Conservation (phyloP, 2,329 filamentous ascomycete species). For the Berkeleyomyces basicola region DNA sequence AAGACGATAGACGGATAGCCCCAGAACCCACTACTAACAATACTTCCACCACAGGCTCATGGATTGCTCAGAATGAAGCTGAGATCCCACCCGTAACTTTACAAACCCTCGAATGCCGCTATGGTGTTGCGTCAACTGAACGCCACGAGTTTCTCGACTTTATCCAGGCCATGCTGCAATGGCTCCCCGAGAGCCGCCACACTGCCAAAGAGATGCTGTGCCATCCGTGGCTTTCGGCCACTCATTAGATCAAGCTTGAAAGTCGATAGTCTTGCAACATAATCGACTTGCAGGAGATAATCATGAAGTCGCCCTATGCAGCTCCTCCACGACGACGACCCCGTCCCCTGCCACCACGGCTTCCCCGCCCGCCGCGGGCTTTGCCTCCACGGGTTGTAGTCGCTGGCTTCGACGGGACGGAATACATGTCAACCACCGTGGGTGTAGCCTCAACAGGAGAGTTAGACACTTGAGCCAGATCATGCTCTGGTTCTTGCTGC, state of each 20-base stretch:
- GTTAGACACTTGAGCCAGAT: not conserved
- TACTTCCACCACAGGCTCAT: not conserved
- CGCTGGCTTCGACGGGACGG: not conserved
- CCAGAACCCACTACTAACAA: not conserved
- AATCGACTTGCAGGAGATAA: not conserved
- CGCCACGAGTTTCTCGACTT: slow-evolving; percentile 8
- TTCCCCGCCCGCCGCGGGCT: not conserved
- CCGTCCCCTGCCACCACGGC: not conserved
- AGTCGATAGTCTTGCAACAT: not conserved
- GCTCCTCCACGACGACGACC: not conserved
- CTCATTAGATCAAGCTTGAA: not conserved
- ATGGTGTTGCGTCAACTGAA: not conserved
- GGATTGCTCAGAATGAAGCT: slow-evolving; percentile 10
- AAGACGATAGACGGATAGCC: not conserved
- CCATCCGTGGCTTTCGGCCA: slow-evolving; percentile 8
- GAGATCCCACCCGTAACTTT: slow-evolving; percentile 8
- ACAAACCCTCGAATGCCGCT: slow-evolving; percentile 8
- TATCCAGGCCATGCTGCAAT: slow-evolving; percentile 6
- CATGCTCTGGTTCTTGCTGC: not conserved
- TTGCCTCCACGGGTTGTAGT: not conserved
- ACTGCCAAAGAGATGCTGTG: slow-evolving; percentile 5
- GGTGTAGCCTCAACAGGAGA: not conserved
- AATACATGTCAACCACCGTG: not conserved
- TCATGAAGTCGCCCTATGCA: not conserved
- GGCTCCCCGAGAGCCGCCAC: slow-evolving; percentile 11